phyloP scores from a whole-genome alignment of 768 basidiomycete genomes.

The Kwoniella sp. region DNA sequence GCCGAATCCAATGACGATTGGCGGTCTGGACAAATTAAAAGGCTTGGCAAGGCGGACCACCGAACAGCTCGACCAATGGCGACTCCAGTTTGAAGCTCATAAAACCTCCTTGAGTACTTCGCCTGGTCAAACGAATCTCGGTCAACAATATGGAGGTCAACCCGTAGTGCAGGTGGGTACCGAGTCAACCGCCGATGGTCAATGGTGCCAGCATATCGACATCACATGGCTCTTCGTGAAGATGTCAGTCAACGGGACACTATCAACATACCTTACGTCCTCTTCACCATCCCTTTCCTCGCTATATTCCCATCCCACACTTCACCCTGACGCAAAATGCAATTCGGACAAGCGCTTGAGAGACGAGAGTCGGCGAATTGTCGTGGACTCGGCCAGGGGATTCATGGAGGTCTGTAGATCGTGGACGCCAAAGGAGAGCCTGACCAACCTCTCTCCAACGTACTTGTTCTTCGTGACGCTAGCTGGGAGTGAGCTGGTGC shows the following conservation, averaged over 20 bases:
- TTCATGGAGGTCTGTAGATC: slow-evolving; percentile 25
- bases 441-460: slow-evolving; percentile 29
- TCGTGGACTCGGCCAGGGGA: slow-evolving; percentile 18
- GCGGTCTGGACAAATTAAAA: neutral
- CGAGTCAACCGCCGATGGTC: slow-evolving; percentile 15
- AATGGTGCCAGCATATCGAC: slow-evolving; percentile 10
- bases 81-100: neutral
- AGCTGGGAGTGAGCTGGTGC: slow-evolving; percentile 18
- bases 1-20: neutral
- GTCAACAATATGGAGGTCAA: no score
- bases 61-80: slow-evolving; percentile 6
- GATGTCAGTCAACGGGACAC: slow-evolving; percentile 14
- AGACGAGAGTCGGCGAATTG: slow-evolving; percentile 12
- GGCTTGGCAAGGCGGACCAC: neutral
- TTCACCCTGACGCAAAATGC: neutral
- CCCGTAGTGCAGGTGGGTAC: no score
- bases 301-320: neutral
- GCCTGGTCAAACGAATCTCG: neutral
- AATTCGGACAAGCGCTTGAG: slow-evolving; percentile 19
- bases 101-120: neutral
- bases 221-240: slow-evolving; percentile 18
- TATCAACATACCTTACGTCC: slow-evolving; percentile 14
- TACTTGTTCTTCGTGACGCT: slow-evolving; percentile 26
- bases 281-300: neutral
- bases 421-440: slow-evolving; percentile 23